A percentile compares a stretch with the other conserved stretches of the same genome.
Conservation (phyloP, 2,329 filamentous ascomycete genomes). For the Colletotrichum musae region DNA sequence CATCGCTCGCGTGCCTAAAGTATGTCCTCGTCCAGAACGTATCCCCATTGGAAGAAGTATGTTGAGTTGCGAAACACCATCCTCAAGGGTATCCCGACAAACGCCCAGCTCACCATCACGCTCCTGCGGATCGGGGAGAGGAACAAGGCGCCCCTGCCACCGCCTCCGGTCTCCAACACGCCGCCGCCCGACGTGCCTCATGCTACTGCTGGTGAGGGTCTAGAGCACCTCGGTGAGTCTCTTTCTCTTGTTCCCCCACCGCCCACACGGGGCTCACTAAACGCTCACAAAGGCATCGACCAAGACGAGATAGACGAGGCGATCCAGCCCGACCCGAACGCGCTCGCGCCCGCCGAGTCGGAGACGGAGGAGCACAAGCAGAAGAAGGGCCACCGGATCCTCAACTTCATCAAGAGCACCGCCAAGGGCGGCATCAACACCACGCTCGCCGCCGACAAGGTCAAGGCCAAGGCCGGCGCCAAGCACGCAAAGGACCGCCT, state of each 20-base stretch:
- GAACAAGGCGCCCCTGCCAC: constrained; percentile 84
- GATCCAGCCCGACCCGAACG: constrained; percentile 60
- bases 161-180: constrained; percentile 57
- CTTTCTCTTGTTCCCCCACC: neutral
- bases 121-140: constrained; percentile 85
- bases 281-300: constrained; percentile 60
- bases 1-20: constrained; percentile 45
- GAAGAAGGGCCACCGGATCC: constrained; percentile 61
- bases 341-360: constrained; percentile 61
- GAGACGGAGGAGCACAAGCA: constrained; percentile 61
- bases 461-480: constrained; percentile 76
- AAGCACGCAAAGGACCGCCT: constrained; percentile 78
- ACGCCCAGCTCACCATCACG: constrained; percentile 86
- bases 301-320: constrained; percentile 77
- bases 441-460: constrained; percentile 78
- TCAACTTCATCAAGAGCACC: constrained; percentile 78
- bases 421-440: constrained; percentile 82
- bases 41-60: constrained; percentile 82
- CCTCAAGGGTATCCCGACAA: constrained; percentile 87
- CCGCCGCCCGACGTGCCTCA: constrained; percentile 58
- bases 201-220: constrained; percentile 57
- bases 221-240: constrained; percentile 53
- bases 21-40: constrained; percentile 51
- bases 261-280: constrained; percentile 42
- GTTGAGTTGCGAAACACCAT: constrained; percentile 82